Percentiles rank a stretch among this genome's conserved stretches.
phyloP scores from a whole-genome alignment of 257 asterid species.

The Solanum neorickii region DNA sequence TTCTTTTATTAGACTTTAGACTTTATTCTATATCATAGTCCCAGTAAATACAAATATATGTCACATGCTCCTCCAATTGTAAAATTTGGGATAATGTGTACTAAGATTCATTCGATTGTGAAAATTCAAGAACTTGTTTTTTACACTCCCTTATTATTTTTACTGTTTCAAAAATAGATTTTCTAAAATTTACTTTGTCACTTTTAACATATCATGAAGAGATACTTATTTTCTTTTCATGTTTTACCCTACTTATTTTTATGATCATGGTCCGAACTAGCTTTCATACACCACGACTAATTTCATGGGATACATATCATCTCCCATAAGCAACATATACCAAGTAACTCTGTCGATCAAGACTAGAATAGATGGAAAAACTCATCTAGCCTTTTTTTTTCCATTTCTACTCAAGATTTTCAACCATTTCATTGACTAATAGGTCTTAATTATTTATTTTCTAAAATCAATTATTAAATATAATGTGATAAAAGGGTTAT shows the following conservation, averaged over 20 bases:
- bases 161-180: no score
- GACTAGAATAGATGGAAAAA: rapidly evolving
- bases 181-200: no score
- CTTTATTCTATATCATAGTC: background rate
- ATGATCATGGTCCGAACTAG: rapidly evolving
- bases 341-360: no score
- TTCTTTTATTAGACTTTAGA: background rate
- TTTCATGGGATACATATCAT: rapidly evolving
- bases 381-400: rapidly evolving
- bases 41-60: background rate
- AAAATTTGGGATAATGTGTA: background rate
- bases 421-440: background rate
- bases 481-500: no score
- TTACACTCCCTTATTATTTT: no score
- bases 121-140: background rate
- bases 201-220: no score
- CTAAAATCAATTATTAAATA: background rate
- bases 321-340: background rate
- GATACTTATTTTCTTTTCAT: background rate
- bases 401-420: background rate
- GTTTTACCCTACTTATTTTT: no score
- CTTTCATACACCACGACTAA: background rate
- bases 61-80: background rate
- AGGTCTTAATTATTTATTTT: no score
- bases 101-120: background rate